These are phyloP conservation scores for Craterostigma plantagineum DNA, from an alignment of 257 asterid species.

Conservation along the genomic window DNA sequence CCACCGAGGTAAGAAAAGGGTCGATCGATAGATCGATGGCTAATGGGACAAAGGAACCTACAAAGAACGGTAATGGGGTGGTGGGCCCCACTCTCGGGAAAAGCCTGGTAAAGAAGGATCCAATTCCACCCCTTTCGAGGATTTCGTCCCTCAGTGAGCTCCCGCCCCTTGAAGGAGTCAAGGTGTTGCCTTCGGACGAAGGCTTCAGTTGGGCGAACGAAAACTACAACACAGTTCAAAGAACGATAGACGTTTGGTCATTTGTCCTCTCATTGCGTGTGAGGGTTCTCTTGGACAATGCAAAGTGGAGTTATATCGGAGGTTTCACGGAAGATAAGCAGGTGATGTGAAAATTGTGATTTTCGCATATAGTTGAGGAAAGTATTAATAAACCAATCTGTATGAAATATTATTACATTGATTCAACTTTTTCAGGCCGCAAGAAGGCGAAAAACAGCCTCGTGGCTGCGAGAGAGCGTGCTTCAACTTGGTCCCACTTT, in stretches of 20 bases:
- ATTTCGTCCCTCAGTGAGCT: constrained; percentile 20
- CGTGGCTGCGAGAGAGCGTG: constrained; percentile 75
- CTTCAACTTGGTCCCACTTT: constrained; percentile 96
- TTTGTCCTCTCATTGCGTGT: constrained; percentile 76
- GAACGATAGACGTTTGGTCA: constrained; percentile 83
- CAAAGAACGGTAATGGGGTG: constrained; percentile 27
- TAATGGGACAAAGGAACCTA: constrained; percentile 21
- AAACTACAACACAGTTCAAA: constrained; percentile 64
- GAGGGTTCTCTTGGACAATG: constrained; percentile 64
- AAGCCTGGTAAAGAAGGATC: constrained; percentile 33
- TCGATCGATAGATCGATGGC: constrained; percentile 17
- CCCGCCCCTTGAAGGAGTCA: constrained; percentile 50
- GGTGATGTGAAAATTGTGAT: too few relatives aligned
- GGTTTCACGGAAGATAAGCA: constrained; percentile 82
- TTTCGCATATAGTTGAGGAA: too few relatives aligned
- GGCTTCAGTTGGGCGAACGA: constrained; percentile 94
- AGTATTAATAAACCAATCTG: too few relatives aligned
- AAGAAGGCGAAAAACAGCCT: constrained; percentile 70
- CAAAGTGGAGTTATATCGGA: constrained; percentile 61
- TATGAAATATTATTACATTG: too few relatives aligned
- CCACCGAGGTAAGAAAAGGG: constrained; percentile 32
- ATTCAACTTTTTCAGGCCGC: constrained; percentile 29
- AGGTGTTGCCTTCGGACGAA: constrained; percentile 83
- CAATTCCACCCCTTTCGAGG: constrained; percentile 16
- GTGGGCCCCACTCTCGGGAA: constrained; percentile 18